A percentile compares a stretch with the other conserved stretches of the same genome.
Conservation (phyloP, 2,329 filamentous ascomycete genomes). For the Cercospora sp. region DNA sequence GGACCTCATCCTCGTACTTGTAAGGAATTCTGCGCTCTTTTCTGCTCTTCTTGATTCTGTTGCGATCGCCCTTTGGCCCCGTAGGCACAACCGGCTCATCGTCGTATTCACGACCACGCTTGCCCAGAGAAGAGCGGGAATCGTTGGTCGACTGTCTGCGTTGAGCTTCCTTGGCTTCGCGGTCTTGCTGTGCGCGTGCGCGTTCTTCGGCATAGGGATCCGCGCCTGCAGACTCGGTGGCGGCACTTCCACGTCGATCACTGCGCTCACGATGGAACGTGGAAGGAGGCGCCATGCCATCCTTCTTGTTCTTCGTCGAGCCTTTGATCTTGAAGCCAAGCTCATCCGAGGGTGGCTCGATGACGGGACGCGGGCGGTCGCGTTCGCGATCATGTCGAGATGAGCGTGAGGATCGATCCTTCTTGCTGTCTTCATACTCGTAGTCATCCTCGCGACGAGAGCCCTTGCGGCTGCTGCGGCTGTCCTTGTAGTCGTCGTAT, state of each 20-base stretch:
- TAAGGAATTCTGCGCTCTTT: constrained; percentile 42
- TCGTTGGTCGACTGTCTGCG: constrained; percentile 54
- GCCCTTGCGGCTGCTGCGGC: constrained; percentile 39
- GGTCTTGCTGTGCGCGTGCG: constrained; percentile 37
- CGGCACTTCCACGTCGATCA: constrained; percentile 6
- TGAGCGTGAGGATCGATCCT: constrained; percentile 43
- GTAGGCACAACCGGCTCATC: constrained; percentile 43
- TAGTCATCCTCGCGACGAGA: constrained; percentile 53
- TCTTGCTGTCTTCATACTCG: constrained; percentile 47
- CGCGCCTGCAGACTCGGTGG: constrained; percentile 19
- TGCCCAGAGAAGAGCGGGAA: constrained; percentile 38
- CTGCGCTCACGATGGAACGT: constrained; percentile 24
- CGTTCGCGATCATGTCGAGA: constrained; percentile 41
- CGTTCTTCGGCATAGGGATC: constrained; percentile 41
- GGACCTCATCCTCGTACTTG: constrained; percentile 52
- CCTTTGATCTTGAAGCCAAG: constrained; percentile 53
- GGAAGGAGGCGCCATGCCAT: constrained; percentile 33
- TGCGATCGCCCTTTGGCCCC: constrained; percentile 50
- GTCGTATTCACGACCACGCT: constrained; percentile 32
- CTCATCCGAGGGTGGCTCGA: constrained; percentile 38
- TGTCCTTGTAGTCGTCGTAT: constrained; percentile 30
- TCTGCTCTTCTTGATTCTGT: constrained; percentile 48
- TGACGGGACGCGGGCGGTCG: constrained; percentile 24
- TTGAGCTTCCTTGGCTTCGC: constrained; percentile 68
- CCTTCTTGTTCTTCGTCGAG: constrained; percentile 31